phyloP scores from a whole-genome alignment of 495 filamentous ascomycete genomes.

The Hypoxylon perforatum region DNA sequence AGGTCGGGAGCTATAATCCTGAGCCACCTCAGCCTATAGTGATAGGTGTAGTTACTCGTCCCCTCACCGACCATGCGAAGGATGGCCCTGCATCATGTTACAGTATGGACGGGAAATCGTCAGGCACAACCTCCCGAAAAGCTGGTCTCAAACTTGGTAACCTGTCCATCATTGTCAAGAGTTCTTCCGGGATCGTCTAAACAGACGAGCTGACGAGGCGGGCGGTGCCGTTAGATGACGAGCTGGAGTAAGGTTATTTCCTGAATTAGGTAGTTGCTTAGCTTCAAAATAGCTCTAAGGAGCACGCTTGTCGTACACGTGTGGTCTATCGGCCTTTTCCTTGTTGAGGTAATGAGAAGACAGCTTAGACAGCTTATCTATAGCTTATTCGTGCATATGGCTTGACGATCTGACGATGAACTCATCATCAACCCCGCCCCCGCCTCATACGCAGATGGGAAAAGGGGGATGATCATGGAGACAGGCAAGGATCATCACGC shows the following conservation, averaged over 20 bases:
- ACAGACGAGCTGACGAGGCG: conserved; percentile 31
- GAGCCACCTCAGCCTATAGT: conserved; percentile 20
- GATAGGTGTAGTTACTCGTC: neutral
- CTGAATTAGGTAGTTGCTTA: conserved; percentile 13
- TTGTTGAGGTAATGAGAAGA: conserved; percentile 13
- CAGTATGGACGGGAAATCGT: conserved; percentile 36
- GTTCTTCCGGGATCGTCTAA: conserved; percentile 27
- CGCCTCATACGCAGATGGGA: conserved; percentile 33
- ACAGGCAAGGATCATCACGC: conserved; percentile 39
- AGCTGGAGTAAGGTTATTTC: conserved; percentile 11
- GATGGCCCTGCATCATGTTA: conserved; percentile 34
- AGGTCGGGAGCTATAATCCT: conserved; percentile 29
- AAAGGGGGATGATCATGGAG: conserved; percentile 39
- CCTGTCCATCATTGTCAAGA: conserved; percentile 18
- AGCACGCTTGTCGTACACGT: conserved; percentile 14
- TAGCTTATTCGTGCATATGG: conserved; percentile 34
- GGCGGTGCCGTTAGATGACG: conserved; percentile 39
- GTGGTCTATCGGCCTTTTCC: conserved; percentile 15
- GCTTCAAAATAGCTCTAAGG: conserved; percentile 6
- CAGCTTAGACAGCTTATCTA: conserved; percentile 27
- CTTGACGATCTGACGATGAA: conserved; percentile 45
- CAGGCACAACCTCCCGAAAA: conserved; percentile 40
- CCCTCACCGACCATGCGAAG: conserved; percentile 36
- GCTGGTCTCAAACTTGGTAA: conserved; percentile 27
- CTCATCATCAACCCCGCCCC: conserved; percentile 43